Evolutionary conservation across 192 early-diverging fungal species (phyloP).

Genomic region (Backusella morwellensis): DNA sequence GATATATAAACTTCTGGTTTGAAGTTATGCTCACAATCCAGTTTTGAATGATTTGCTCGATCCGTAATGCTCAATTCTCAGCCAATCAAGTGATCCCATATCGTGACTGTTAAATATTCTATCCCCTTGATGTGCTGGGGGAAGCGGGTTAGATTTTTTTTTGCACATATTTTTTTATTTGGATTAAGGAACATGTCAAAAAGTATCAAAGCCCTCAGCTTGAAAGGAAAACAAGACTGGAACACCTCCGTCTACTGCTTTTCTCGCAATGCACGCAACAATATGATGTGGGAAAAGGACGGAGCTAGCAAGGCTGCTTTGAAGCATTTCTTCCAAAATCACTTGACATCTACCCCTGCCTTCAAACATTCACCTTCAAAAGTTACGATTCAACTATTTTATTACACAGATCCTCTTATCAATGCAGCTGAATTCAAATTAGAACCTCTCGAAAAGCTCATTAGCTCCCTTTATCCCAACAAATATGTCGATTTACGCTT

Average conservation of each 20-base stretch:
- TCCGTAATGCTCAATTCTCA: background rate
- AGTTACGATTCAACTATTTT: constrained; percentile 41
- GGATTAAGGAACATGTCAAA: constrained; percentile 31
- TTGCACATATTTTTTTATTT: background rate
- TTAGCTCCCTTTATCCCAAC: constrained; percentile 29
- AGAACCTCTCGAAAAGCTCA: constrained; percentile 34
- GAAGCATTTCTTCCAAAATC: constrained; percentile 38
- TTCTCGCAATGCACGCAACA: constrained; percentile 37
- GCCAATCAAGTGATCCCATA: background rate
- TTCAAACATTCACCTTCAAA: constrained; percentile 37
- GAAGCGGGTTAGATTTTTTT: background rate
- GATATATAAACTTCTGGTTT: too few species aligned
- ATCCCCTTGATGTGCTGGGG: background rate
- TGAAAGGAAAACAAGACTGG: constrained; percentile 41
- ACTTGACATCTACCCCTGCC: constrained; percentile 38
- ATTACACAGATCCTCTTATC: constrained; percentile 34
- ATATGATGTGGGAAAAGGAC: constrained; percentile 39
- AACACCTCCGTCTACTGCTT: constrained; percentile 37
- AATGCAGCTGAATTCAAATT: constrained; percentile 26
- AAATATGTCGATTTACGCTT: constrained; percentile 38
- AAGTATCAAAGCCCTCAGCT: constrained; percentile 35
- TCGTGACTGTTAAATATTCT: background rate
- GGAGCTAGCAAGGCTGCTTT: constrained; percentile 28
- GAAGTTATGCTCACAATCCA: too few species aligned
- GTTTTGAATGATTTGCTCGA: too few species aligned